Percentiles rank a stretch among this genome's conserved stretches.
Evolutionary conservation across 1,139 yeast genomes (phyloP).

Genomic region (Candida sp.): DNA sequence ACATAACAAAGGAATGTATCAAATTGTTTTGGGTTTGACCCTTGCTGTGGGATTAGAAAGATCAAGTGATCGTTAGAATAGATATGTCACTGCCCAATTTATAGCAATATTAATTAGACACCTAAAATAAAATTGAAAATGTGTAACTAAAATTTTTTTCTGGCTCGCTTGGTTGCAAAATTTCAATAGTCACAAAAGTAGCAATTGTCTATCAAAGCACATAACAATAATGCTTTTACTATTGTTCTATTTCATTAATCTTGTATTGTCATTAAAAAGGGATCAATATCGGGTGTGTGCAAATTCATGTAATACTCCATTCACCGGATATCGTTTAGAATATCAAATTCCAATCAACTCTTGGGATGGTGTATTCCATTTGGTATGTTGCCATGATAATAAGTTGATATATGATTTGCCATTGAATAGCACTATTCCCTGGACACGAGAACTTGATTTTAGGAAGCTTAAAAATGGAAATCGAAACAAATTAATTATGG

Average conservation of each 20-base stretch:
- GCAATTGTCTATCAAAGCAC: too few species aligned
- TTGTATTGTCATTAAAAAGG: neutral
- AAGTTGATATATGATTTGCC: constrained; percentile 22
- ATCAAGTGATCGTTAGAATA: neutral
- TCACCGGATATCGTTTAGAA: constrained; percentile 33
- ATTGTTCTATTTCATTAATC: neutral
- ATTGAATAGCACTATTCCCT: constrained; percentile 22
- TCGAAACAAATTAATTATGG: constrained; percentile 10
- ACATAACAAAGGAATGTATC: constrained; percentile 46
- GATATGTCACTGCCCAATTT: neutral
- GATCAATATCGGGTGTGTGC: neutral
- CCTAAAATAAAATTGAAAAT: neutral
- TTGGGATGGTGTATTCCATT: constrained; percentile 15
- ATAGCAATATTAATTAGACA: neutral
- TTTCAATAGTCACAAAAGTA: too few species aligned
- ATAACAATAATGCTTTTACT: neutral
- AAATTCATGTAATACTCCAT: constrained; percentile 13
- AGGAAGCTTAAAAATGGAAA: constrained; percentile 5
- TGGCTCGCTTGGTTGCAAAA: too few species aligned
- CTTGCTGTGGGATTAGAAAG: constrained; percentile 52
- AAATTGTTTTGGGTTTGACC: constrained; percentile 49
- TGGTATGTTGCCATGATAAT: constrained; percentile 29
- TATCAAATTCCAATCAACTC: constrained; percentile 16
- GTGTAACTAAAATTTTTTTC: neutral
- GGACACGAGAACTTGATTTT: constrained; percentile 16